Percentiles rank a stretch among this genome's conserved stretches.
These are phyloP conservation scores for Angophora floribunda DNA, from an alignment of 345 rosid species.

Conservation along the genomic window DNA sequence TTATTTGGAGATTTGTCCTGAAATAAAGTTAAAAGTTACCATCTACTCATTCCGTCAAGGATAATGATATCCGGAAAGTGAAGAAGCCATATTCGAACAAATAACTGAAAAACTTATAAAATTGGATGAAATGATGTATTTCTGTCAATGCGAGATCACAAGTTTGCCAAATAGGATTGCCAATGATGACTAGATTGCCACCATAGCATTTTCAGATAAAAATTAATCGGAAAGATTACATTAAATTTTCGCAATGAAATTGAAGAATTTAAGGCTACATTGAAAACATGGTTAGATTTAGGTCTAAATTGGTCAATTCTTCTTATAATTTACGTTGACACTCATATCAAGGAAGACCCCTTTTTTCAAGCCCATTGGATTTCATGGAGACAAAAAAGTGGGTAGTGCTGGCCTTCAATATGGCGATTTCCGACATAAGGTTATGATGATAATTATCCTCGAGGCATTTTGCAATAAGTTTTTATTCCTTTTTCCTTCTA, in stretches of 20 bases:
- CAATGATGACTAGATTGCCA: accelerated
- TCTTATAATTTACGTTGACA: neutral
- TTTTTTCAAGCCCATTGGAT: neutral
- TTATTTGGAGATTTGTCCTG: neutral
- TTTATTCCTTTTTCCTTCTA: neutral
- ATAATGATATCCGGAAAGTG: neutral
- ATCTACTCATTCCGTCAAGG: neutral
- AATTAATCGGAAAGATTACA: neutral
- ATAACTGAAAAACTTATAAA: neutral
- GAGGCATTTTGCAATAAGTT: neutral
- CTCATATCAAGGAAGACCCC: neutral
- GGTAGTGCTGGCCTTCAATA: neutral
- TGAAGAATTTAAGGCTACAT: neutral
- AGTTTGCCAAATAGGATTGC: accelerated
- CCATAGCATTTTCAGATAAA: neutral
- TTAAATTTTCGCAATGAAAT: no score
- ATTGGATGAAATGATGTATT: no score
- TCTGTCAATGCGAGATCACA: no score
- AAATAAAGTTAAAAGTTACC: neutral
- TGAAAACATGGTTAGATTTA: neutral
- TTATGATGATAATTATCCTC: neutral
- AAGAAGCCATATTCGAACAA: neutral
- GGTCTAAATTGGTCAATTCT: neutral
- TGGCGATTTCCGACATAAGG: neutral
- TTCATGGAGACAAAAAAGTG: neutral